Percentiles rank a stretch among this genome's conserved stretches.
Conservation (phyloP, 2,329 filamentous ascomycete genomes). For the Paecilomyces fulvus region DNA sequence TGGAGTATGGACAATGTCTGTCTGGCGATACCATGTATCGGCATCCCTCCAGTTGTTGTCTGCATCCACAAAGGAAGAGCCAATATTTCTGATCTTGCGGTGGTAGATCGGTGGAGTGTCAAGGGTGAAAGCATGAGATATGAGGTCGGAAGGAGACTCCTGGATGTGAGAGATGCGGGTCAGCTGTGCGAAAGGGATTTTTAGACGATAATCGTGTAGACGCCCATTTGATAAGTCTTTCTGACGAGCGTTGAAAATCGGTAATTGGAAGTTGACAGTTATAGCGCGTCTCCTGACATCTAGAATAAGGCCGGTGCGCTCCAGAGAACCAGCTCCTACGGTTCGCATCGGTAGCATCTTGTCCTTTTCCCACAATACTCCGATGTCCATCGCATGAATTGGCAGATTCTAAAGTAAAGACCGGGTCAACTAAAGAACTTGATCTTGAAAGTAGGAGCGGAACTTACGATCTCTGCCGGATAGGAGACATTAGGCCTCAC, state of each 20-base stretch:
- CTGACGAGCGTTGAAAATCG: slow-evolving; percentile 12
- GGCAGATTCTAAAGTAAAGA: slow-evolving; percentile 29
- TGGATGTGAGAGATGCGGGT: slow-evolving; percentile 27
- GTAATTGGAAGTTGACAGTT: slow-evolving; percentile 36
- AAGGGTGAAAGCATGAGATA: slow-evolving; percentile 31
- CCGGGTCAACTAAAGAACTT: background rate
- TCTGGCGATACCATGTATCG: slow-evolving; percentile 56
- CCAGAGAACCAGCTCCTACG: slow-evolving; percentile 14
- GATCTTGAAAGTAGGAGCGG: background rate
- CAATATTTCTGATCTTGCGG: slow-evolving; percentile 26
- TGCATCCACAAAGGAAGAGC: slow-evolving; percentile 34
- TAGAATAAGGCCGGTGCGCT: slow-evolving; percentile 28
- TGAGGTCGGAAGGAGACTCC: slow-evolving; percentile 7
- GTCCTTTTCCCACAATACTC: slow-evolving; percentile 46
- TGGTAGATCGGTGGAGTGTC: slow-evolving; percentile 40
- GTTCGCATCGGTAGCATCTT: slow-evolving; percentile 54
- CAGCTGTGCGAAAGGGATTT: slow-evolving; percentile 39
- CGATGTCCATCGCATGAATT: slow-evolving; percentile 51
- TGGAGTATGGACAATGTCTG: slow-evolving; percentile 48
- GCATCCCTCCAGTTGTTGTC: slow-evolving; percentile 46
- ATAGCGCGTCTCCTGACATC: slow-evolving; percentile 39
- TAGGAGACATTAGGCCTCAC: slow-evolving; percentile 22
- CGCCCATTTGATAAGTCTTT: background rate
- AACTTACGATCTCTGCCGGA: slow-evolving; percentile 29
- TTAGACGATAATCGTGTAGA: slow-evolving; percentile 32